Evolutionary conservation across 2,329 filamentous ascomycete species (phyloP), one percentile per base, ranked within the genome.

Genomic region (Rhinocladiella mackenziei): DNA sequence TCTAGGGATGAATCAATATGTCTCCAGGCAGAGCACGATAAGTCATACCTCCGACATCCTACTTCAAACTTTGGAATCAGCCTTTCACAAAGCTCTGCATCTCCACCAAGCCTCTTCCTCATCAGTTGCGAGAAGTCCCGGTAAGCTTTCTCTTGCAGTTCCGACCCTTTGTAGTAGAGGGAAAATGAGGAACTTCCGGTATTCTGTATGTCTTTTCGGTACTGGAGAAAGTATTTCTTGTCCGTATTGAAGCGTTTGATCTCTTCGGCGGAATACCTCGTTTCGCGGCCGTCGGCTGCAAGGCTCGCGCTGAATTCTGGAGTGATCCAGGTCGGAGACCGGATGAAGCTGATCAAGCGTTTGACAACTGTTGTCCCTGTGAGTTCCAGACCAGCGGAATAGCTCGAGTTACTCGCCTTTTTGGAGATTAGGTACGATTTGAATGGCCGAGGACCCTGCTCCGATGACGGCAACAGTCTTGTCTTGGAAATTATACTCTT

Each of bases 11-110:
- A 9, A 45, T 47, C 6, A 43, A 26, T 29, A 41, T 42, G 50
- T 49, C 3, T 25, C 36, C 15, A 26, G 6, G 17, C 9, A 22
- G n/a, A 10, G 15, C 7, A 61, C n/a, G n/a, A 14, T 9, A 29
- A 23, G 5, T 33, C 53, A 15, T 72, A 54, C 2, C 73, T 62
- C n/a, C 71, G 60, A 42, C 72, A 76, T 1, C 71, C 72, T 8
- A 55, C 66, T 2, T 64, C 61, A 61, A 70, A 76, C 33, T 51
- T 40, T 11, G 56, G 49, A 7, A 59, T 48, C 7, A 48, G 33
- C 62, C 39, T 64, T 11, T 59, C 58, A 56, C 66, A 66, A 30
- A 55, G 57, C 1, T 53, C 44, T 2, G 50, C 43, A 15, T 51
- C 36, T 2, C 51, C 35, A 6, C 43, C 32, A 1, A 61, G 45